Evolutionary conservation across 345 rosid species (phyloP), one percentile per base, ranked within the genome.

Genomic region (Linum tenue): DNA sequence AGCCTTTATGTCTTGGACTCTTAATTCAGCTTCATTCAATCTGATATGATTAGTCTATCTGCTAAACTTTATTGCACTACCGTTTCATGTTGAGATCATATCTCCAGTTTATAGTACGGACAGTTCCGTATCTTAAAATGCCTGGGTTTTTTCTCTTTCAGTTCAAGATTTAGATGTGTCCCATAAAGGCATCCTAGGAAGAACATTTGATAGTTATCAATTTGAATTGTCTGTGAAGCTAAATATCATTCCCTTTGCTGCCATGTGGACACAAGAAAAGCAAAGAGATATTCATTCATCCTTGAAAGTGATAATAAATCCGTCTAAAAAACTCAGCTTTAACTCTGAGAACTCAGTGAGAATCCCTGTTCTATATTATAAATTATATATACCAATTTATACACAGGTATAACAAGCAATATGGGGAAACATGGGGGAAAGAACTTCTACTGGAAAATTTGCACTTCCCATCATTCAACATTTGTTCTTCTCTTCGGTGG

Each of bases 401-500:
- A 7, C 31, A 57, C 3, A 57, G 60, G 35, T 35, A 57, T 15
- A 1, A 57, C 17, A 7, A 57, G 17, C 7, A 57, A 15, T 35
- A n/a, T 3, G 8, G 35, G 35, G 1, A 15, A 57, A 57, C 15
- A 60, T 7, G 37, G n/a, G 5, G 37, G 39, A 22, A 55, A 39
- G 38, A 61, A 15, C 37, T 15, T 4, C 69, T 44, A 38, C 53
- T 14, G n/a, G 58, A 15, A 66, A 7, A 60, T 7, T 37, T 38
- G 31, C 31, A 22, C 31, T 22, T 22, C 31, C 31, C 31, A 22
- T 22, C 31, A 5, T 12, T 6, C 6, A 42, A 50, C 64, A 65
- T 62, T 69, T 74, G 67, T 69, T 66, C 55, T 65, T 61, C n/a
- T 74, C 73, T 39, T 69, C 75, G 2, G 69, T 37, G 31, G 68